Percentiles rank a stretch among this genome's conserved stretches.
phyloP scores from a whole-genome alignment of 306 rosid genomes.

The Hippophae gyantsensis region DNA sequence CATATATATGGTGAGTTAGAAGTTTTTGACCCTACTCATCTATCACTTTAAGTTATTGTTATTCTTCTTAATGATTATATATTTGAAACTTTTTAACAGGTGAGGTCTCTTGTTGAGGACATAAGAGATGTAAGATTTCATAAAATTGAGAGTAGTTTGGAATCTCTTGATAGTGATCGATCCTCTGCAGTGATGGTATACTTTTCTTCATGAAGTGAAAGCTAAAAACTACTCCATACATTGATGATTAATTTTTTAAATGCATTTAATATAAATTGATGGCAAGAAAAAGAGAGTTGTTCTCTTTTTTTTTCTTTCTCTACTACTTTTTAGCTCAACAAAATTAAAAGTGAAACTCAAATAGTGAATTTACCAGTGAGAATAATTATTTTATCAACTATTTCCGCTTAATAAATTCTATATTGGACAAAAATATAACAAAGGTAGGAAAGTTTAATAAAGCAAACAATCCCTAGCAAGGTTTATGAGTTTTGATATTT shows the following conservation, averaged over 20 bases:
- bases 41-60: not conserved
- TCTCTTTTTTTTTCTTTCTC: too few relatives aligned
- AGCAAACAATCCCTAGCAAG: not conserved
- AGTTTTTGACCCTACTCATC: slow-evolving; percentile 9
- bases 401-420: too few relatives aligned
- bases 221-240: not conserved
- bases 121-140: slow-evolving; percentile 87
- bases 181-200: slow-evolving; percentile 88
- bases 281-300: not conserved
- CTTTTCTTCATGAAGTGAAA: not conserved
- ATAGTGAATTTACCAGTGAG: too few relatives aligned
- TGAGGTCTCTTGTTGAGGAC: slow-evolving; percentile 88
- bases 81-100: slow-evolving; percentile 25
- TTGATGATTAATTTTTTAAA: not conserved
- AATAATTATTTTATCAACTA: too few relatives aligned
- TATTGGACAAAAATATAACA: too few relatives aligned
- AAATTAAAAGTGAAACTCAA: not conserved
- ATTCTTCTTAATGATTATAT: not conserved
- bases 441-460: too few relatives aligned
- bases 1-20: slow-evolving; percentile 65
- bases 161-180: slow-evolving; percentile 66
- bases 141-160: slow-evolving; percentile 83
- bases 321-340: not conserved
- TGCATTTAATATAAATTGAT: too few relatives aligned
- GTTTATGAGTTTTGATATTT: not conserved